Evolutionary conservation across 768 basidiomycete genomes (phyloP).

Genomic region (Hygrocybe punicea): DNA sequence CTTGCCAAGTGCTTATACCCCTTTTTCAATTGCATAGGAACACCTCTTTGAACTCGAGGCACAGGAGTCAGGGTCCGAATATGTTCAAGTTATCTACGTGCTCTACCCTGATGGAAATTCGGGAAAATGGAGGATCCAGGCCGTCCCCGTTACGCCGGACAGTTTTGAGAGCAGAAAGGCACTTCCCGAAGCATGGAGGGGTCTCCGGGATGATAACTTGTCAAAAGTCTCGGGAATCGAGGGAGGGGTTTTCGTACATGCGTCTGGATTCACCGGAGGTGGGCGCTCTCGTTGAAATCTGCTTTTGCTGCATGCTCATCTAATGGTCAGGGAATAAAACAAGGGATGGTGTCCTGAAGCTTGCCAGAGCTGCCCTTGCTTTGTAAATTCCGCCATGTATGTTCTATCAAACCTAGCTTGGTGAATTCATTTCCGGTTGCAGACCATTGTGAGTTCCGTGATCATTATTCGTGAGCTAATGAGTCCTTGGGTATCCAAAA

Average conservation of each 20-base stretch:
- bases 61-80: constrained; percentile 44
- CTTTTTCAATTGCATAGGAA: constrained; percentile 39
- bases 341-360: constrained; percentile 77
- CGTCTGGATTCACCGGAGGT: constrained; percentile 97
- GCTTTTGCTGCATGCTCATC: background rate
- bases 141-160: constrained; percentile 76
- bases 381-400: constrained; percentile 25
- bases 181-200: constrained; percentile 91
- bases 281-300: constrained; percentile 22
- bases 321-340: constrained; percentile 71
- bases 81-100: constrained; percentile 69
- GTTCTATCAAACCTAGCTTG: background rate
- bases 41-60: constrained; percentile 87
- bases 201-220: constrained; percentile 80
- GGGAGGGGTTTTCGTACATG: constrained; percentile 90
- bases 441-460: constrained; percentile 2
- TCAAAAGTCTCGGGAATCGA: constrained; percentile 70
- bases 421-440: background rate
- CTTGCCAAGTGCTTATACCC: constrained; percentile 13
- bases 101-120: constrained; percentile 83
- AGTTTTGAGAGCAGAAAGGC: constrained; percentile 91
- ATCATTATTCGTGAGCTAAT: background rate
- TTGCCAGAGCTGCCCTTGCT: constrained; percentile 67
- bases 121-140: constrained; percentile 87
- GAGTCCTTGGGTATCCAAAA: background rate